Evolutionary conservation across 2,329 filamentous ascomycete genomes (phyloP), one percentile per base, ranked within the genome.

Genomic region (Hypoxylon rubiginosum): DNA sequence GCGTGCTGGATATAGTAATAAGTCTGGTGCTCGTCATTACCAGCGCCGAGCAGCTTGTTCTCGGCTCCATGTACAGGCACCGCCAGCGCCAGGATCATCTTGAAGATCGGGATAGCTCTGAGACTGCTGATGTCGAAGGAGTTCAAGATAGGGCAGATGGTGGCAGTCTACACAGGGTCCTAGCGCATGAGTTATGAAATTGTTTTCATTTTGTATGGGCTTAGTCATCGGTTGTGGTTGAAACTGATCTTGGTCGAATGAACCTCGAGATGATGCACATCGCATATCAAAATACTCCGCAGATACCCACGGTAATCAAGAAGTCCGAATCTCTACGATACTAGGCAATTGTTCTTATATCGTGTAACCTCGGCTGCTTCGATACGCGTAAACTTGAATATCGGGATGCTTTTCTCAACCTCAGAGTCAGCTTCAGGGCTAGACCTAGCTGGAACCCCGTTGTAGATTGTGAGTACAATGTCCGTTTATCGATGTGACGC

Each of bases 41-140:
- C 13, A 61, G 55, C 17, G 24, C 67, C 13, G 24, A 32, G 5
- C 62, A 71, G 63, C 58, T 71, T 4, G 13, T 67, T 51, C 21
- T 68, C 6, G 58, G 57, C 53, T 62, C 68, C n/a, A 45, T 48
- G 24, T 58, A 52, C 58, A 67, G 56, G 19, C 68, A 71, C 46
- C 64, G 48, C 6, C 32, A 46, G 57, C 64, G 62, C 46, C 58
- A 48, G 62, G 66, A 57, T n/a, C 41, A 32, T 4, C 45, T 64
- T 11, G 26, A 32, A 17, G 36, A 26, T 17, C 41, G 46, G 11
- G 52, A 53, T 32, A 36, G 57, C 39, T 52, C 61, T 28, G 54
- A 60, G 61, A 30, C 24, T 10, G 32, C 56, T 21, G 28, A 21
- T 15, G 30, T 55, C 3, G 49, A 59, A n/a, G 41, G 8, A 19